Evolutionary conservation across 169 alveolate genomes (phyloP).

Genomic region (Prorocentrum cordatum): DNA sequence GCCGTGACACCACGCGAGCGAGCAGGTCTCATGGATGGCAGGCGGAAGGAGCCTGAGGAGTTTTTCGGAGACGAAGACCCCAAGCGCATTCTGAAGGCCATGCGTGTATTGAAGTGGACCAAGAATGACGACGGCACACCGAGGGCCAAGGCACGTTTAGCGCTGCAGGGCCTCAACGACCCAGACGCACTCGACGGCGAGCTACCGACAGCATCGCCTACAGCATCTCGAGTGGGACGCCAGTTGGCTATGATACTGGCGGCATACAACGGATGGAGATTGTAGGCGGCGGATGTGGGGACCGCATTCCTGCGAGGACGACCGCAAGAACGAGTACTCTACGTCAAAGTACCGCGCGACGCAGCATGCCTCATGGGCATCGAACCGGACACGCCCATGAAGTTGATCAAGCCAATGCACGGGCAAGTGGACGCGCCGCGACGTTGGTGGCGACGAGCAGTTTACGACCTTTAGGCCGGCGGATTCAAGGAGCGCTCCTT

Average conservation of each 20-base stretch:
- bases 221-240: background rate
- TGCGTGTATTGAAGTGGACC: background rate
- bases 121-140: background rate
- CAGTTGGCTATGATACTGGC: background rate
- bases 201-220: background rate
- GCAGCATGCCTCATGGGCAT: too few relatives aligned
- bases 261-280: background rate
- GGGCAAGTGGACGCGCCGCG: too few relatives aligned
- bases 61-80: background rate
- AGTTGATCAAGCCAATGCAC: too few relatives aligned
- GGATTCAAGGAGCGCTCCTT: too few relatives aligned
- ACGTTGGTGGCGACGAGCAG: too few relatives aligned
- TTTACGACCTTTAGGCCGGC: too few relatives aligned
- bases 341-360: too few relatives aligned
- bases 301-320: background rate
- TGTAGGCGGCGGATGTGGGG: background rate
- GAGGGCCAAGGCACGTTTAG: background rate
- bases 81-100: background rate
- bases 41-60: background rate
- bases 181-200: background rate
- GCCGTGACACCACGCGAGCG: background rate
- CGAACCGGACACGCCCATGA: too few relatives aligned
- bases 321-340: too few relatives aligned
- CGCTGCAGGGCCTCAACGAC: background rate
- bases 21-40: background rate